Base-by-base conservation (phyloP, 2,329 filamentous ascomycete genomes). In the Diaporthe citriasiana region DNA sequence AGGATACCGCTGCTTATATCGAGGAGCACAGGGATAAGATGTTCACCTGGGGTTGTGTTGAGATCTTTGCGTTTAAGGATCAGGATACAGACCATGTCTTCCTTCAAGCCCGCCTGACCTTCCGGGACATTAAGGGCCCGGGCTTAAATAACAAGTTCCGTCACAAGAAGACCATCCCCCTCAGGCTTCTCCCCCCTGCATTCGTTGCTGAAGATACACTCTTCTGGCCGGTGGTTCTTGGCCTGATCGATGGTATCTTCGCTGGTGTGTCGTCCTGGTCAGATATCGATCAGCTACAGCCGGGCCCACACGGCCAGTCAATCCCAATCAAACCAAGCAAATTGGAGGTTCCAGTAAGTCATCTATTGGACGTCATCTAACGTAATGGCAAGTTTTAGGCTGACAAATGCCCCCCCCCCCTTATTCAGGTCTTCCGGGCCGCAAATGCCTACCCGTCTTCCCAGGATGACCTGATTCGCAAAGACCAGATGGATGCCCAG, bases 231-330 rank as follows among this genome's bases (percentile, higher is more conserved):
- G n/a, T 51, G 25, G 50, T 51, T 13, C 50, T 51, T 25, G 50
- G 50, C 50, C 50, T 51, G 50, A 51, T 51, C 50, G 50, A 51
- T 51, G 50, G 50, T 51, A 7, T 51, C 25, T 51, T 51, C n/a
- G 22, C n/a, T 25, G 50, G 50, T 13, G 25, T 51, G 10, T 51
- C 50, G 25, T 51, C 50, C 22, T 51, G 50, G 50, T 51, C 50
- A 13, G 50, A 25, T 13, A 51, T 27, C 25, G n/a, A 51, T 13
- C 7, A 25, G 22, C 50, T 51, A 13, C 50, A 51, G 50, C 50
- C 50, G 50, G 50, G 50, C 22, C 50, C 50, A 9, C 6, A 51
- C n/a, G 50, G 50, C 22, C 50, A 25, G 50, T 25, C 22, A 25
- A 51, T 51, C 7, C 50, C 50, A 13, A 25, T 51, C 50, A 27